Base-by-base conservation (phyloP, 2,329 filamentous ascomycete species). In the Westerdykella ornata region DNA sequence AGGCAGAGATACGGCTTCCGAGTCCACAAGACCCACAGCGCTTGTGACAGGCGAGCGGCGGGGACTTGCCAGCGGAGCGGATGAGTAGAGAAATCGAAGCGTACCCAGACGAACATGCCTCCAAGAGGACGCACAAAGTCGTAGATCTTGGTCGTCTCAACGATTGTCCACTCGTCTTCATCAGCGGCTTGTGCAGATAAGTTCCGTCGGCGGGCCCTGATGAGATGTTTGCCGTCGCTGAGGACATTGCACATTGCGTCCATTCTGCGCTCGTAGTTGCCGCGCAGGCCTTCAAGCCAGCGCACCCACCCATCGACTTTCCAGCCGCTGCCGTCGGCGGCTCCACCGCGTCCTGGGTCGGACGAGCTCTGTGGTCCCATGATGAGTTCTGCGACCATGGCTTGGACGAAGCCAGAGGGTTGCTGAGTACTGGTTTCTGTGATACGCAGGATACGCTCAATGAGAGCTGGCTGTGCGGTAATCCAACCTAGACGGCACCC, bases 41-140 rank as follows among this genome's bases (percentile, higher is more conserved):
- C 85, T 13, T 70, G 71, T 3, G 77, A 71, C 1, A 94, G 72
- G 17, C 72, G 69, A 8, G 75, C 72, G 37, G 75, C 68, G 15
- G 84, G 68, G 29, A 77, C 64, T 32, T 69, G 60, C 18, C 65
- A 63, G 61, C 72, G 81, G 12, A 94, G 73, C 11, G 87, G 86
- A 59, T 95, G 88, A 2, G 72, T 71, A 41, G 83, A 77, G 53
- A 88, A 84, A 59, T 80, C 74, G 46, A 92, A 68, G 42, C 78
- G 75, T 3, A 94, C 56, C 89, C 89, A 96, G 42, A 94, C 67
- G 64, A 95, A 96, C 88, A 96, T 96, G 59, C 89, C 89, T 28
- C 82, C 89, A 19, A 84, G 78, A 1, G 89, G 88, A 75, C 85
- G 88, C 52, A 76, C 68, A 59, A 94, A 95, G 35, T 81, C 78